phyloP scores from a whole-genome alignment of 768 basidiomycete genomes.

The Podaxis sp. region DNA sequence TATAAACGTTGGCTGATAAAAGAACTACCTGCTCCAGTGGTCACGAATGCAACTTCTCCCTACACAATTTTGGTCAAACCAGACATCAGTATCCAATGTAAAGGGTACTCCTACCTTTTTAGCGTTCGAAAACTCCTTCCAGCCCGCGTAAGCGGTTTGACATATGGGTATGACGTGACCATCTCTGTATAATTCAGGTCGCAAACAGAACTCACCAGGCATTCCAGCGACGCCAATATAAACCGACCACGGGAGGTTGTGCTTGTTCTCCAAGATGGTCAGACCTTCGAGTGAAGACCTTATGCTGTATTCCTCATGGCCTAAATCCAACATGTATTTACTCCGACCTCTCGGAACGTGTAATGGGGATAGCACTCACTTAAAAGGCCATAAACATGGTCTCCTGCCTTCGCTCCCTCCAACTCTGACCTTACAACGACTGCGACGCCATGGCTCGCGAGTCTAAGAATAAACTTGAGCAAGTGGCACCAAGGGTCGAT shows the following conservation, averaged over 20 bases:
- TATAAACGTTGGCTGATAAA: background rate
- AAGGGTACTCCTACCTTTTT: constrained; percentile 29
- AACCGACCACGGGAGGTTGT: constrained; percentile 46
- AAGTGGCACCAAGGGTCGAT: background rate
- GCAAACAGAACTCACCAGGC: constrained; percentile 39
- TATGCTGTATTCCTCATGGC: constrained; percentile 42
- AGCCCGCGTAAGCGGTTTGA: constrained; percentile 38
- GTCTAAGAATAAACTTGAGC: constrained; percentile 17
- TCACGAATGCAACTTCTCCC: constrained; percentile 44
- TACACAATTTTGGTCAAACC: constrained; percentile 12
- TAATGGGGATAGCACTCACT: constrained; percentile 20
- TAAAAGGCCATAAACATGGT: constrained; percentile 38
- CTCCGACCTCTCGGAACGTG: no score
- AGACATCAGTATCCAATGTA: no score
- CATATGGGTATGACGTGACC: constrained; percentile 22
- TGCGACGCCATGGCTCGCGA: constrained; percentile 37
- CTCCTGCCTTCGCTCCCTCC: constrained; percentile 31
- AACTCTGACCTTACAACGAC: constrained; percentile 45
- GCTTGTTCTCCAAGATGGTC: constrained; percentile 36
- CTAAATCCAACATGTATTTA: constrained; percentile 21
- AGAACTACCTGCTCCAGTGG: constrained; percentile 35
- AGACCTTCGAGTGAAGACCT: constrained; percentile 21
- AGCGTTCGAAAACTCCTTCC: constrained; percentile 39
- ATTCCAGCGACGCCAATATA: constrained; percentile 55
- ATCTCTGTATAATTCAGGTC: background rate